These are phyloP conservation scores for Fusarium sp. DNA, from an alignment of 2,329 filamentous ascomycete species.

Conservation along the genomic window DNA sequence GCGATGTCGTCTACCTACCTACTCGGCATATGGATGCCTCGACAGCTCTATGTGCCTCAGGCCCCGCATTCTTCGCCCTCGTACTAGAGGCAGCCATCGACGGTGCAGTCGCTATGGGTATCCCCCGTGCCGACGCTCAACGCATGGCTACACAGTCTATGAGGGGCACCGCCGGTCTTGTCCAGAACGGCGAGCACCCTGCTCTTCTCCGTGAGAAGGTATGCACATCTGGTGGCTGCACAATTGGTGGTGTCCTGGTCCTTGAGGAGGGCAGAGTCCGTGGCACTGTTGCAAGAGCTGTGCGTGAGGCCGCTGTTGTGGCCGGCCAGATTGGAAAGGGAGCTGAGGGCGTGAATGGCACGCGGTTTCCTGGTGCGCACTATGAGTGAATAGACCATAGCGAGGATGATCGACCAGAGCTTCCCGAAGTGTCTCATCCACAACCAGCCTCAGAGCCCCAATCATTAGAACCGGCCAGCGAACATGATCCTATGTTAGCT, in stretches of 20 bases:
- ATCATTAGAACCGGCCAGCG: not conserved
- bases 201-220: constrained; percentile 81
- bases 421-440: not conserved
- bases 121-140: constrained; percentile 79
- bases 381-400: constrained; percentile 30
- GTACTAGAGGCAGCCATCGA: constrained; percentile 82
- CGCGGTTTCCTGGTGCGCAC: constrained; percentile 41
- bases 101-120: constrained; percentile 82
- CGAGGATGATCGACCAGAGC: constrained; percentile 1
- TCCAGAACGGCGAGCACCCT: constrained; percentile 80
- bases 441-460: constrained; percentile 1
- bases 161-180: constrained; percentile 77
- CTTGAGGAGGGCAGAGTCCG: constrained; percentile 80
- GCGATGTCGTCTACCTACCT: constrained; percentile 76
- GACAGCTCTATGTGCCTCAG: constrained; percentile 80
- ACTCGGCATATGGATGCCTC: constrained; percentile 77
- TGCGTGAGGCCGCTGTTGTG: constrained; percentile 78
- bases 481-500: not conserved
- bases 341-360: constrained; percentile 56
- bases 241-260: constrained; percentile 78
- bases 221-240: constrained; percentile 82
- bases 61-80: constrained; percentile 81
- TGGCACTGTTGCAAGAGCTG: constrained; percentile 74
- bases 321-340: constrained; percentile 71
- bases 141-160: constrained; percentile 85